phyloP scores from a whole-genome alignment of 2,329 filamentous ascomycete genomes.

The Trichoderma pleuroti region DNA sequence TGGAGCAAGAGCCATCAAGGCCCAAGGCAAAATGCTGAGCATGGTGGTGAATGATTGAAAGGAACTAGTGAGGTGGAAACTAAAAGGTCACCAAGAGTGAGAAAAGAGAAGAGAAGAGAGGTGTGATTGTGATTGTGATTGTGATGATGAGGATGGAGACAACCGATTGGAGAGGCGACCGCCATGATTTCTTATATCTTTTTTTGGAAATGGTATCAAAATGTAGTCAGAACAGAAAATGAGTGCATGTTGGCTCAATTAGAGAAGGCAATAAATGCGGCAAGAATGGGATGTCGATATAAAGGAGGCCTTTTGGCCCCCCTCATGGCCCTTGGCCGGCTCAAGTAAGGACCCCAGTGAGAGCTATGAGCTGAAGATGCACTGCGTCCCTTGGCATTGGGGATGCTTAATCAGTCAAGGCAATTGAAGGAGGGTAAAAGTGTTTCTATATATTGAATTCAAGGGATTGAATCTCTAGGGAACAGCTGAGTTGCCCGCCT shows the following conservation, averaged over 20 bases:
- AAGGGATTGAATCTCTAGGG: not conserved
- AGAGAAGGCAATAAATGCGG: not conserved
- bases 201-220: not conserved
- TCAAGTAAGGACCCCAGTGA: not conserved
- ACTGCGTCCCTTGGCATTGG: not conserved
- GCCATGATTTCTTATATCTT: constrained; percentile 8
- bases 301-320: constrained; percentile 1
- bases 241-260: not conserved
- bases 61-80: rapidly evolving
- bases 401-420: not conserved
- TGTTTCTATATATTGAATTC: not conserved
- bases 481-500: not conserved
- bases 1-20: constrained; percentile 28
- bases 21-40: constrained; percentile 27
- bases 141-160: not conserved
- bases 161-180: not conserved
- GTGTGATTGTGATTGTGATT: not conserved
- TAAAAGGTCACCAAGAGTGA: not conserved
- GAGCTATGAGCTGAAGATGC: not conserved
- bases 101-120: not conserved
- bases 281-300: constrained; percentile 13
- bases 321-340: not conserved
- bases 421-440: not conserved
- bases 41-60: constrained; percentile 18
- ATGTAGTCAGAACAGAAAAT: too few species aligned